Evolutionary conservation across 2,329 filamentous ascomycete genomes (phyloP).

Genomic region (Xylariaceae sp.): DNA sequence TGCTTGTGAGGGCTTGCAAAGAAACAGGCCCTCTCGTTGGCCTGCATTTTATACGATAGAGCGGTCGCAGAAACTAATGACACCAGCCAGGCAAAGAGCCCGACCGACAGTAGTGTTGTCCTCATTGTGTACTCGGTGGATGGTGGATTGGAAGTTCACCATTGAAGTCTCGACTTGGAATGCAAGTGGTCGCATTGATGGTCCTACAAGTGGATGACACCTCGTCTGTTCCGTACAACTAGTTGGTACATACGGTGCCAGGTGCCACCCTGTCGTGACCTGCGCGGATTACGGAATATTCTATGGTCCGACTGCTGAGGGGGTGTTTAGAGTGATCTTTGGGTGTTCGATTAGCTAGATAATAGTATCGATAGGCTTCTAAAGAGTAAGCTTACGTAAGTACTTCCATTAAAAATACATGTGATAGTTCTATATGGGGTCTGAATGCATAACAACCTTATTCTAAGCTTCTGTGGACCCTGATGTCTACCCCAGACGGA

Average conservation of each 20-base stretch:
- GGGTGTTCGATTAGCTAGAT: not conserved
- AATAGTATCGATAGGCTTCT: not conserved
- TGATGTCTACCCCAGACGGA: no score
- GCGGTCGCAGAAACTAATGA: constrained; percentile 78
- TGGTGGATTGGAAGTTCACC: constrained; percentile 21
- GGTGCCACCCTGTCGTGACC: constrained; percentile 14
- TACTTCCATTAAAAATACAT: no score
- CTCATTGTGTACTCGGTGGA: constrained; percentile 52
- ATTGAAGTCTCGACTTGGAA: not conserved
- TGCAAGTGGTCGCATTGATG: not conserved
- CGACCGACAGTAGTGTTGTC: constrained; percentile 54
- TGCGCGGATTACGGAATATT: constrained; percentile 10
- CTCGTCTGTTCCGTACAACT: not conserved
- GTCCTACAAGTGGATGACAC: not conserved
- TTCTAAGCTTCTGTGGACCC: no score
- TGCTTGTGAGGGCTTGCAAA: constrained; percentile 72
- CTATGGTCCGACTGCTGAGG: not conserved
- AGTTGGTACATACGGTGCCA: not conserved
- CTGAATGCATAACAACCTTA: no score
- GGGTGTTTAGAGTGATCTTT: not conserved
- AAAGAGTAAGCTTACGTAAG: no score
- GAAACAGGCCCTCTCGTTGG: constrained; percentile 96
- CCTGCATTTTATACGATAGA: constrained; percentile 83
- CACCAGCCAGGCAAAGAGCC: constrained; percentile 66
- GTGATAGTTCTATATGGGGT: no score